Evolutionary conservation across 352 stramenopile genomes (phyloP), one percentile per base, ranked within the genome.

Genomic region (Phytophthora crassamura): DNA sequence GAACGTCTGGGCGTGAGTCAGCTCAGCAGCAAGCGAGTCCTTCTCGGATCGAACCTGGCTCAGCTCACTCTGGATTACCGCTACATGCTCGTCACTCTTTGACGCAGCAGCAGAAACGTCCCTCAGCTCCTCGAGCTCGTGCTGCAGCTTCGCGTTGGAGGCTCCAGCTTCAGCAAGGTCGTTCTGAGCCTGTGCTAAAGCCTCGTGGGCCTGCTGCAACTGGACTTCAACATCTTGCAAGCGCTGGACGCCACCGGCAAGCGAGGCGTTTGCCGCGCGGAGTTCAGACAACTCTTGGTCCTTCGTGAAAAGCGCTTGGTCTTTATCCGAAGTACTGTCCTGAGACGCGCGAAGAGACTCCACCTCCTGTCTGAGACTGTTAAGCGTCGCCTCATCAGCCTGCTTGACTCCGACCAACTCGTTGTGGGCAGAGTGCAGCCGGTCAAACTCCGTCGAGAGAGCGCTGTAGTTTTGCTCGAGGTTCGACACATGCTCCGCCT

Each of bases 381-480:
- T 75, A 25, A 75, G 53, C 15, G 48, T 42, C 7, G 16, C 48
- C 41, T 79, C 63, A 16, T 69, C 63, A 20, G 42, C 43, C 43
- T 73, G 62, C 38, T 82, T 77, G 5, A 48, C 49, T 39, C 77
- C 57, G 2, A 67, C 12, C 14, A 82, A 16, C 41, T 72, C 53
- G 30, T 61, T 75, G 43, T 82, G 67, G 3, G 46, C 54, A 46
- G 59, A 53, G 18, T 63, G 67, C 47, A 82, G 63, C 15, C 72
- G 74, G 22, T 82, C 74, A 56, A 75, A 78, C 52, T 82, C 74
- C 38, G 55, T 73, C 2, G 64, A 77, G 32, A 80, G 64, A n/a
- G 68, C 72, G n/a, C 46, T 65, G 34, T 80, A 72, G 38, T 79
- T 84, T 2, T 78, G 65, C 40, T 79, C 74, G 9, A 82, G 41